Conservation (phyloP, 192 early-diverging fungal genomes). For the Powellomyces hirtus region DNA sequence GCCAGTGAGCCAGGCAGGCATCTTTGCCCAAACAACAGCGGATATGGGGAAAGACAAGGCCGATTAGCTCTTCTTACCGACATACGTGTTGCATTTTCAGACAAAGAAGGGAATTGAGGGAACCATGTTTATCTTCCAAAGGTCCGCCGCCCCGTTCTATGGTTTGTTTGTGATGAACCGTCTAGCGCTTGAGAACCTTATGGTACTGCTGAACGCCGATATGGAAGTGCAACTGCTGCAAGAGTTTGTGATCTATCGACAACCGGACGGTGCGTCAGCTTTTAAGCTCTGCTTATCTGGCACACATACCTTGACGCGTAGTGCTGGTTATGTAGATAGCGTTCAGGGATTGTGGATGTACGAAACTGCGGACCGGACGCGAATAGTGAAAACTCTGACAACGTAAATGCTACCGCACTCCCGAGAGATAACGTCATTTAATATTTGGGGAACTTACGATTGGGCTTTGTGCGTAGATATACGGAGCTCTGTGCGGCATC, state of each 20-base stretch:
- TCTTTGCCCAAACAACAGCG: not conserved
- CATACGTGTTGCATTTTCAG: slow-evolving; percentile 49
- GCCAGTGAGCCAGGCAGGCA: not conserved
- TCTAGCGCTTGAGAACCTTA: slow-evolving; percentile 77
- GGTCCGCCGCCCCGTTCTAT: slow-evolving; percentile 58
- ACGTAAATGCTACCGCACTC: too few species aligned
- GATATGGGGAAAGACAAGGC: not conserved
- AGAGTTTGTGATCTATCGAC: slow-evolving; percentile 85
- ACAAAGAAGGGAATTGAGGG: slow-evolving; percentile 88
- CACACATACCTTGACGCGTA: not conserved
- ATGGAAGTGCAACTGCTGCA: slow-evolving; percentile 78
- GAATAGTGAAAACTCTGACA: slow-evolving; percentile 45
- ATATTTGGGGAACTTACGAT: too few species aligned
- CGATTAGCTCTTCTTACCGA: not conserved
- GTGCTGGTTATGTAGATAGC: slow-evolving; percentile 36
- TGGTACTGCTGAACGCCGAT: slow-evolving; percentile 60
- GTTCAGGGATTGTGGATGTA: slow-evolving; percentile 79
- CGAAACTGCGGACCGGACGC: slow-evolving; percentile 65
- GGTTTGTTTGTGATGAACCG: slow-evolving; percentile 89
- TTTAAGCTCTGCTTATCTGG: not conserved
- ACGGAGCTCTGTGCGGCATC: not conserved
- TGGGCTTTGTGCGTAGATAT: not conserved
- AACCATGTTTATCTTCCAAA: slow-evolving; percentile 82
- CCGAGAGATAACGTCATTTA: too few species aligned
- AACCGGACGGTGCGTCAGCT: slow-evolving; percentile 61